A percentile compares a stretch with the other conserved stretches of the same genome.
phyloP scores from a whole-genome alignment of 148 eudicot genomes.

The Persicaria maculosa region DNA sequence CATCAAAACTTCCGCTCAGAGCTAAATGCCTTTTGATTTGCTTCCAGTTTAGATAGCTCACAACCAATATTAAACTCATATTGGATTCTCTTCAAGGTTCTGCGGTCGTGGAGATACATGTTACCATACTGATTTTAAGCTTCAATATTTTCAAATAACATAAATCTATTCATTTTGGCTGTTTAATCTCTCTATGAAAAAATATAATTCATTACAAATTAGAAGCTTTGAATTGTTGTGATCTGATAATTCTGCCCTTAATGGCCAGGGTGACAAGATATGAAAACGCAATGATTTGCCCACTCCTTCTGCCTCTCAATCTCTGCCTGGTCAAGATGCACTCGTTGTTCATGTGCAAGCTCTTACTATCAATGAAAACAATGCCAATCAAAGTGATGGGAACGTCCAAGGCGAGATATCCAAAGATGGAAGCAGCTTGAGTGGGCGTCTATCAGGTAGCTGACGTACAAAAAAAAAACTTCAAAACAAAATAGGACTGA shows the following conservation, averaged over 20 bases:
- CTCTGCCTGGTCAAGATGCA: slow-evolving; percentile 11
- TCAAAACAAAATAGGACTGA: not conserved
- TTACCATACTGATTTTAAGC: slow-evolving; percentile 8
- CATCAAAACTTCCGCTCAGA: not conserved
- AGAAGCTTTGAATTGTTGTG: too few relatives aligned
- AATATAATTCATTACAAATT: too few relatives aligned
- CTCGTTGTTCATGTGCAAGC: slow-evolving; percentile 29
- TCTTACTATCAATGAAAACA: slow-evolving; percentile 34
- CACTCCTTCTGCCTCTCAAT: slow-evolving; percentile 25
- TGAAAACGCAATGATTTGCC: slow-evolving; percentile 44
- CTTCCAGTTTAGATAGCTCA: slow-evolving; percentile 44
- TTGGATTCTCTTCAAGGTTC: slow-evolving; percentile 54
- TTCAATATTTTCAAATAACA: too few relatives aligned
- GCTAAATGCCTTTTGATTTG: not conserved
- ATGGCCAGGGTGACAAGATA: slow-evolving; percentile 52
- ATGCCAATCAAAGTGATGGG: slow-evolving; percentile 13
- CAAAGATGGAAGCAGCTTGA: slow-evolving; percentile 16
- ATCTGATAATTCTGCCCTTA: too few relatives aligned
- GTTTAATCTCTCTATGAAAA: too few relatives aligned
- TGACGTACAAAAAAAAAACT: not conserved
- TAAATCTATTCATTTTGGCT: too few relatives aligned
- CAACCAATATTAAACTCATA: slow-evolving; percentile 46
- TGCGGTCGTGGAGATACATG: slow-evolving; percentile 68
- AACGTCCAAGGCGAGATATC: slow-evolving; percentile 14
- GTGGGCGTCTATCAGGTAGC: slow-evolving; percentile 18